These are phyloP conservation scores for Umbellularia californica DNA, from an alignment of 164 flowering plant genomes.

Conservation along the genomic window DNA sequence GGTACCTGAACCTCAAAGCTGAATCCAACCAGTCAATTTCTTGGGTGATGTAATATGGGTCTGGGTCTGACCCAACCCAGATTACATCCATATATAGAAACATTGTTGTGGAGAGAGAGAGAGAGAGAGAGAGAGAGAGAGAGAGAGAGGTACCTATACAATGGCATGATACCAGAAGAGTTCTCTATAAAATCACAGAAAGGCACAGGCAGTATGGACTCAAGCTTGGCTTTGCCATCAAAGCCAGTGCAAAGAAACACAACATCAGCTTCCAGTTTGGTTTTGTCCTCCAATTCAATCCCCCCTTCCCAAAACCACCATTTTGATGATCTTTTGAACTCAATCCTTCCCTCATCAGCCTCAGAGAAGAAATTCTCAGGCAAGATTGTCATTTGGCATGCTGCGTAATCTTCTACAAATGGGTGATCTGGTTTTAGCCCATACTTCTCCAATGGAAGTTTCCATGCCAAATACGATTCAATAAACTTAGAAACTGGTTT, in stretches of 20 bases:
- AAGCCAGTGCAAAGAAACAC: slow-evolving; percentile 85
- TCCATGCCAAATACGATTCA: slow-evolving; percentile 72
- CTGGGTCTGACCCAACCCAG: neutral
- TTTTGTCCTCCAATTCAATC: slow-evolving; percentile 60
- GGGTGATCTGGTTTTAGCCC: slow-evolving; percentile 88
- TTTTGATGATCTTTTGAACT: slow-evolving; percentile 54
- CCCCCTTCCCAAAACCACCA: slow-evolving; percentile 84
- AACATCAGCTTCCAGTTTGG: slow-evolving; percentile 78
- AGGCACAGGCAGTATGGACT: slow-evolving; percentile 63
- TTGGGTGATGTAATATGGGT: too few species aligned
- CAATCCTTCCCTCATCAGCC: slow-evolving; percentile 81
- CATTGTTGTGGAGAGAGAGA: too few species aligned
- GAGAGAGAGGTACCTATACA: slow-evolving; percentile 54
- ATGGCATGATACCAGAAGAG: slow-evolving; percentile 64
- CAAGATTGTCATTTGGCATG: slow-evolving; percentile 90
- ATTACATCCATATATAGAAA: neutral
- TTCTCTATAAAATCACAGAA: slow-evolving; percentile 51
- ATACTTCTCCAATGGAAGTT: slow-evolving; percentile 68
- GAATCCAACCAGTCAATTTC: too few species aligned
- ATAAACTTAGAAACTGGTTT: slow-evolving; percentile 58
- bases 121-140: neutral
- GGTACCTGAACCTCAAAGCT: neutral
- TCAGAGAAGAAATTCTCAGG: slow-evolving; percentile 76
- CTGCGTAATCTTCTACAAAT: slow-evolving; percentile 82
- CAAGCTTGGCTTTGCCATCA: slow-evolving; percentile 78